Conservation (phyloP, 2,329 filamentous ascomycete species). For the Hypoxylon sp. region DNA sequence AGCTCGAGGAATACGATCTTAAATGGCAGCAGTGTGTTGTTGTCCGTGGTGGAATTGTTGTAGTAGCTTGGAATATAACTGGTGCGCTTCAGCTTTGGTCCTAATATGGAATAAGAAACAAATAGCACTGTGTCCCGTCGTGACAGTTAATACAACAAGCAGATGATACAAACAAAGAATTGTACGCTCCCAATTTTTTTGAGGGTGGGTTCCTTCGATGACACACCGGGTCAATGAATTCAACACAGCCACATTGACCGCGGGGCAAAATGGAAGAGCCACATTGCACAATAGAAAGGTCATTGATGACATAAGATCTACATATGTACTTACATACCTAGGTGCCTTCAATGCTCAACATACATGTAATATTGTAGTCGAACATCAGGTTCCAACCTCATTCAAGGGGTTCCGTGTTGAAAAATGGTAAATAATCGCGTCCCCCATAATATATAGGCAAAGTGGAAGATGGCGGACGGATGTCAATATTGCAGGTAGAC, state of each 20-base stretch:
- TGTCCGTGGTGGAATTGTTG: neutral
- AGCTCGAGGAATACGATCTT: neutral
- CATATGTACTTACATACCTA: neutral
- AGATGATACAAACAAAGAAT: neutral
- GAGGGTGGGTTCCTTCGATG: constrained; percentile 1
- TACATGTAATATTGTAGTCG: too few relatives aligned
- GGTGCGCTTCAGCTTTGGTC: neutral
- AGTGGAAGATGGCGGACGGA: too few relatives aligned
- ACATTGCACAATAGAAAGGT: constrained; percentile 13
- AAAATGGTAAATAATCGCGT: neutral
- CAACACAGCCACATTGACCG: constrained; percentile 17
- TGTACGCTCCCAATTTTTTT: neutral
- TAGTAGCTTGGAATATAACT: neutral
- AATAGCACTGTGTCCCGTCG: neutral
- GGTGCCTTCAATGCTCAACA: too few relatives aligned
- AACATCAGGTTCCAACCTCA: too few relatives aligned
- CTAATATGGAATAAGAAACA: neutral
- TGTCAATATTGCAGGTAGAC: too few relatives aligned
- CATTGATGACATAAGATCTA: constrained; percentile 6
- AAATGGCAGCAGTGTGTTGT: neutral
- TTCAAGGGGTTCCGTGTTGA: too few relatives aligned
- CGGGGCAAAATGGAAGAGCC: constrained; percentile 12
- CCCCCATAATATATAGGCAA: too few relatives aligned
- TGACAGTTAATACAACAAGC: neutral
- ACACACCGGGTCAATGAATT: constrained; percentile 14